Evolutionary conservation across 139 green algal genomes (phyloP), one percentile per base, ranked within the genome.

Genomic region (Chlamydomonas incerta): DNA sequence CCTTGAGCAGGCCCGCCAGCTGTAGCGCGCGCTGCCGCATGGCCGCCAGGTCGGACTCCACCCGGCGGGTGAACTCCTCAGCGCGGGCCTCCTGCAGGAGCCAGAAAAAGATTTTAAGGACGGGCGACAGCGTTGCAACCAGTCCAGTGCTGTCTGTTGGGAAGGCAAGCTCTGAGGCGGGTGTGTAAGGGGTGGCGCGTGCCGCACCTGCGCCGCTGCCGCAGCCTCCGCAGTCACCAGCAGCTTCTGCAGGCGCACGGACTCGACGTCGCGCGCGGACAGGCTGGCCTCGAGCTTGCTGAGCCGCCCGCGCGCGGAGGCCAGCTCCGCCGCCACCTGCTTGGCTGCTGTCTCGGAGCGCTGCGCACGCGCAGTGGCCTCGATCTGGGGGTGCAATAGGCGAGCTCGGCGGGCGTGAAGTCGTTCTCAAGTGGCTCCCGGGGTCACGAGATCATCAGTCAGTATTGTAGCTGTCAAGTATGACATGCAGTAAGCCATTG

Each of bases 31-130:
- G 73, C 52, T 72, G 58, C 31, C 52, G 50, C 74, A 85, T 60
- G 15, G 67, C 65, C 24, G 34, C 68, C 50, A 85, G 50, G 50
- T 88, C 75, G 3, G 52, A 15, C 28, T 85, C 84, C 74, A 82
- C 67, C 20, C 46, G 57, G 21, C 57, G 52, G 15, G 77, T 37
- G 29, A 74, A 81, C 2, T 88, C 75, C 1, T 88, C 84, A 5
- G 84, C 73, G 75, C 75, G 60, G 28, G 41, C 29, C 17, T n/a
- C 75, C 65, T 85, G 76, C 0, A n/a, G 72, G 31, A 46, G 66
- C 33, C 66, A 50, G 37, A 26, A 24, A 17, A 63, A n/a, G n/a
- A n/a, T n/a, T n/a, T n/a, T n/a, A n/a, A n/a, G n/a, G n/a, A n/a
- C n/a, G n/a, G n/a, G n/a, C n/a, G n/a, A n/a, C n/a, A n/a, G n/a